A percentile compares a stretch with the other conserved stretches of the same genome.
Evolutionary conservation across 2,329 filamentous ascomycete genomes (phyloP).

Genomic region (Septoria petroselini): DNA sequence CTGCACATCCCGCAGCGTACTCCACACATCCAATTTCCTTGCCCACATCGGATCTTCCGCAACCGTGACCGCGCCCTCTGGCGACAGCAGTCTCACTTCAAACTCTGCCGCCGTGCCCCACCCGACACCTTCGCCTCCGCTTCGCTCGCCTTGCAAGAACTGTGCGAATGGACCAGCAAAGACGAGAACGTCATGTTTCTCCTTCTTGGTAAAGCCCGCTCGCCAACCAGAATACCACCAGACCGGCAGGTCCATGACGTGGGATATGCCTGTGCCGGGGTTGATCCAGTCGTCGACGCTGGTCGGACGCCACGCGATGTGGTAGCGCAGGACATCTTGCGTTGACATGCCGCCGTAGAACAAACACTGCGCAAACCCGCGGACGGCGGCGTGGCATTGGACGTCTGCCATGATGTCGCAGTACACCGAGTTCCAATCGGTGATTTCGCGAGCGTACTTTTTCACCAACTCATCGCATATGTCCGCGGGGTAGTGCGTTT

Average conservation of each 20-base stretch:
- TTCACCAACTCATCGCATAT: slow-evolving; percentile 18
- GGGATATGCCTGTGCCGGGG: slow-evolving; percentile 13
- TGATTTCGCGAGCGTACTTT: slow-evolving; percentile 18
- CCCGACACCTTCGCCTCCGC: slow-evolving; percentile 3
- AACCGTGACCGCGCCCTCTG: slow-evolving; percentile 14
- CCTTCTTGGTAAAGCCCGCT: slow-evolving; percentile 17
- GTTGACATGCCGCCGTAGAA: slow-evolving; percentile 24
- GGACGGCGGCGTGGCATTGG: slow-evolving; percentile 21
- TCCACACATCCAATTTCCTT: slow-evolving; percentile 20
- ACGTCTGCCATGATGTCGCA: slow-evolving; percentile 24
- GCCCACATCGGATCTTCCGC: slow-evolving; percentile 17
- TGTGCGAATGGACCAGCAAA: slow-evolving; percentile 18
- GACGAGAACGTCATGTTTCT: slow-evolving; percentile 22
- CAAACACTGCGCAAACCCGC: slow-evolving; percentile 22
- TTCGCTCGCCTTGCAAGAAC: slow-evolving; percentile 19
- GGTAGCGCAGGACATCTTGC: slow-evolving; percentile 23
- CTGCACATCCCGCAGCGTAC: slow-evolving; percentile 21
- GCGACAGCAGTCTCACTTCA: slow-evolving; percentile 19
- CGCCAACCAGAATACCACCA: slow-evolving; percentile 25
- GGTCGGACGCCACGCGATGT: slow-evolving; percentile 21
- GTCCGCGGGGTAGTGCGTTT: slow-evolving; percentile 14
- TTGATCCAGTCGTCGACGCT: slow-evolving; percentile 12
- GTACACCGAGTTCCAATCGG: slow-evolving; percentile 22
- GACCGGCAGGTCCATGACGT: slow-evolving; percentile 19
- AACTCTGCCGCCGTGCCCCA: slow-evolving; percentile 22